These are phyloP conservation scores for Carex arenaria DNA, from an alignment of 202 grass and related monocot genomes.

Conservation along the genomic window DNA sequence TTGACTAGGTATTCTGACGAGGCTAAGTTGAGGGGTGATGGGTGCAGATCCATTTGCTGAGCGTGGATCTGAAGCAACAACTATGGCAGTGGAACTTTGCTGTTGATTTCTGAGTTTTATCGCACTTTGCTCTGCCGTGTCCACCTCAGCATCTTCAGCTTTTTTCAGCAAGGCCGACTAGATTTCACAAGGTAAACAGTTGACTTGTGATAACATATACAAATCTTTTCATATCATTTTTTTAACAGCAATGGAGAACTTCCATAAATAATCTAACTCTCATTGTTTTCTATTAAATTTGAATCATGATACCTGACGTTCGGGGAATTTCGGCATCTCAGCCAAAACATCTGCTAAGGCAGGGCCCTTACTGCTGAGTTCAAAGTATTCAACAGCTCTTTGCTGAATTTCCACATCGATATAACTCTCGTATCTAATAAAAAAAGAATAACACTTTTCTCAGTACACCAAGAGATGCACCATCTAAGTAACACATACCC, in stretches of 20 bases:
- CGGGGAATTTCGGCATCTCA: slow-evolving; percentile 99
- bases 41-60: slow-evolving; percentile 70
- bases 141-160: slow-evolving; percentile 96
- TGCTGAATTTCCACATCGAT: slow-evolving; percentile 99
- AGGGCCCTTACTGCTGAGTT: slow-evolving; percentile 77
- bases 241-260: neutral
- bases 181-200: slow-evolving; percentile 39
- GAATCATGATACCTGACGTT: slow-evolving; percentile 65
- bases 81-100: slow-evolving; percentile 86
- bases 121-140: slow-evolving; percentile 97
- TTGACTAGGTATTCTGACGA: slow-evolving; percentile 90
- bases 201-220: neutral
- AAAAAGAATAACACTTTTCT: slow-evolving; percentile 13
- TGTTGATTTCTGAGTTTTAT: slow-evolving; percentile 95
- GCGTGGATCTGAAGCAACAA: slow-evolving; percentile 51
- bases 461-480: slow-evolving; percentile 6
- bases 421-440: slow-evolving; percentile 90
- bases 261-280: neutral
- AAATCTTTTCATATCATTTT: neutral
- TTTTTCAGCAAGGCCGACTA: slow-evolving; percentile 96
- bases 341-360: slow-evolving; percentile 87
- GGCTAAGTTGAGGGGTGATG: slow-evolving; percentile 54
- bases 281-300: neutral
- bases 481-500: slow-evolving; percentile 9
- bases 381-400: slow-evolving; percentile 94